A percentile compares a stretch with the other conserved stretches of the same genome.
Evolutionary conservation across 495 filamentous ascomycete species (phyloP).

Genomic region (Penicillium fimorum): DNA sequence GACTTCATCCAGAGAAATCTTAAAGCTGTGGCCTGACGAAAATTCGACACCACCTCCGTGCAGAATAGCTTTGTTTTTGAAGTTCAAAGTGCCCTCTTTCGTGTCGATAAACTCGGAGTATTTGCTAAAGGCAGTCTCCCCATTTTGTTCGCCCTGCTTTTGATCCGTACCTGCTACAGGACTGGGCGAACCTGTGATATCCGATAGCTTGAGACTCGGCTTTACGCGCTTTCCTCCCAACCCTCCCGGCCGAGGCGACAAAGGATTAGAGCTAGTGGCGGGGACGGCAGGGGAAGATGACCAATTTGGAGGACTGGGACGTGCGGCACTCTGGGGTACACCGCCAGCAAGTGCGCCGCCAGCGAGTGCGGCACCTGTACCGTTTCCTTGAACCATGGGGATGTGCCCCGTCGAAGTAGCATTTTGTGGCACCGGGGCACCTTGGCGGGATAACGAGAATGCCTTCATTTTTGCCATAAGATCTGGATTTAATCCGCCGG

Average conservation of each 20-base stretch:
- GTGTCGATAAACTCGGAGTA: constrained; percentile 91
- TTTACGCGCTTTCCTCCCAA: constrained; percentile 55
- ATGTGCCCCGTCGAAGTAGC: constrained; percentile 37
- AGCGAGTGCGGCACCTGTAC: constrained; percentile 34
- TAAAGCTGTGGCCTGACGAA: constrained; percentile 82
- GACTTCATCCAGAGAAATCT: constrained; percentile 92
- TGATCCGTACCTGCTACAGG: constrained; percentile 19
- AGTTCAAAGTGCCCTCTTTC: constrained; percentile 85
- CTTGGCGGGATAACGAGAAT: constrained; percentile 66
- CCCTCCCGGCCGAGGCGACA: constrained; percentile 47
- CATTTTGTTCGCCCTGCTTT: constrained; percentile 21
- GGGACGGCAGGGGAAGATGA: constrained; percentile 49
- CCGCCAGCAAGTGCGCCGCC: constrained; percentile 41
- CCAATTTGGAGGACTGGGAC: constrained; percentile 49
- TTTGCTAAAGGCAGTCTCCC: constrained; percentile 76
- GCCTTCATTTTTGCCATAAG: constrained; percentile 79
- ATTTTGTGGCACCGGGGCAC: constrained; percentile 42
- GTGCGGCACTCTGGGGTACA: constrained; percentile 32
- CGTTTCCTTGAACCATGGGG: constrained; percentile 27
- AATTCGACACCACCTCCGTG: constrained; percentile 90
- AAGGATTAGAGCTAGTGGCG: constrained; percentile 23
- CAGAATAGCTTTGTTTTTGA: constrained; percentile 89
- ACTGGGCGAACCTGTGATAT: constrained; percentile 41
- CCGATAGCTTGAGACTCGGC: constrained; percentile 50
- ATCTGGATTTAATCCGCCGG: constrained; percentile 66